Conservation (phyloP, 192 early-diverging fungal genomes). For the Podila epigama region DNA sequence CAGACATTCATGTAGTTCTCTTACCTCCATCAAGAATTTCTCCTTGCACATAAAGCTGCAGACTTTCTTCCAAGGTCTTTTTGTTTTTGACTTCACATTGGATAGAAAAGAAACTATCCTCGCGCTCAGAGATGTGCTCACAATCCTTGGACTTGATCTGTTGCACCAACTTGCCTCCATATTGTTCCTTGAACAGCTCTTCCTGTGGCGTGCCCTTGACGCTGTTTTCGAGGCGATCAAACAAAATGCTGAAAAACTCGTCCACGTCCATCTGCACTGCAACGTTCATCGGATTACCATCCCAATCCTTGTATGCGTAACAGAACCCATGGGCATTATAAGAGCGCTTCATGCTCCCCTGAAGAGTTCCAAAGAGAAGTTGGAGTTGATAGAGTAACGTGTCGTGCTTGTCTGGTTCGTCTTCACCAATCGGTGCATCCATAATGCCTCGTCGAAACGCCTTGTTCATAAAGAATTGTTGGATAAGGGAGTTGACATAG, state of each 20-base stretch:
- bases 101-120: slow-evolving; percentile 60
- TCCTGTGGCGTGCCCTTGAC: slow-evolving; percentile 55
- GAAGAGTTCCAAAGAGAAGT: slow-evolving; percentile 56
- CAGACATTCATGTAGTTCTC: neutral
- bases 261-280: slow-evolving; percentile 68
- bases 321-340: slow-evolving; percentile 60
- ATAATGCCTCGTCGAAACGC: slow-evolving; percentile 57
- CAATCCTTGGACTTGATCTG: slow-evolving; percentile 65
- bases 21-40: slow-evolving; percentile 64
- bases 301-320: slow-evolving; percentile 58
- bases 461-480: slow-evolving; percentile 68
- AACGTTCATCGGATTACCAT: slow-evolving; percentile 61
- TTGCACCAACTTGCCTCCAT: slow-evolving; percentile 65
- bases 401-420: slow-evolving; percentile 49
- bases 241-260: slow-evolving; percentile 65
- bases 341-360: slow-evolving; percentile 54
- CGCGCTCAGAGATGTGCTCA: slow-evolving; percentile 58
- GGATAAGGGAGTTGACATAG: slow-evolving; percentile 67
- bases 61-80: slow-evolving; percentile 58
- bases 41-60: slow-evolving; percentile 64
- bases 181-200: slow-evolving; percentile 59
- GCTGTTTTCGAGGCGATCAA: slow-evolving; percentile 61
- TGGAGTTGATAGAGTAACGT: slow-evolving; percentile 60
- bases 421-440: slow-evolving; percentile 37
- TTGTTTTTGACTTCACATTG: slow-evolving; percentile 69